These are phyloP conservation scores for Yamagishiella unicocca DNA, from an alignment of 139 green algal species.

Conservation along the genomic window DNA sequence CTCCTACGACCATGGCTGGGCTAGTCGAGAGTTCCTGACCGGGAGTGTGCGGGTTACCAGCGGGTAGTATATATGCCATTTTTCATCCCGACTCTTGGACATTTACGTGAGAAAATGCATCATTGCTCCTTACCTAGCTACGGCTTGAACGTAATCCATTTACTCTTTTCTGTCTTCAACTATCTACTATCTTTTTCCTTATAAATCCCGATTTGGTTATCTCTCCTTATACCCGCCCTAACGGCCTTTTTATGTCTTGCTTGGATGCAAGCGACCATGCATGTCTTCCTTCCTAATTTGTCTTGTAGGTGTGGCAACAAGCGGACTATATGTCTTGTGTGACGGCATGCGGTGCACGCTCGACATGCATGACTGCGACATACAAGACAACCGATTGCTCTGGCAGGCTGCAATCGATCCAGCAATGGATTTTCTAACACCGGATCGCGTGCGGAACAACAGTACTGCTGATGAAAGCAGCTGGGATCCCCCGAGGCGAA, in stretches of 20 bases:
- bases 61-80: background rate
- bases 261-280: no score
- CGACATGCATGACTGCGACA: background rate
- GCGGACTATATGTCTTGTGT: background rate
- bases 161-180: background rate
- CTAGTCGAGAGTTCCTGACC: no score
- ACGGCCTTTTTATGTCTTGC: no score
- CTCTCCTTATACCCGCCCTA: background rate
- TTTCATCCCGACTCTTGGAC: background rate
- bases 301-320: conserved; percentile 9
- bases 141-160: background rate
- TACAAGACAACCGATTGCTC: background rate
- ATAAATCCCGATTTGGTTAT: no score
- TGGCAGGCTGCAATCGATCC: background rate
- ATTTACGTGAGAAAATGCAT: background rate
- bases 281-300: no score
- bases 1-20: no score
- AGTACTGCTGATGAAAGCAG: no score
- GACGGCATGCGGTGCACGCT: background rate
- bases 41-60: no score
- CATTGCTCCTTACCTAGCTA: background rate
- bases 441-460: no score
- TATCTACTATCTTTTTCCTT: no score
- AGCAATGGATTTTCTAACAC: background rate
- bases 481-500: no score